Evolutionary conservation across 495 filamentous ascomycete species (phyloP), one percentile per base, ranked within the genome.

Genomic region (Glutinoglossum americanum): DNA sequence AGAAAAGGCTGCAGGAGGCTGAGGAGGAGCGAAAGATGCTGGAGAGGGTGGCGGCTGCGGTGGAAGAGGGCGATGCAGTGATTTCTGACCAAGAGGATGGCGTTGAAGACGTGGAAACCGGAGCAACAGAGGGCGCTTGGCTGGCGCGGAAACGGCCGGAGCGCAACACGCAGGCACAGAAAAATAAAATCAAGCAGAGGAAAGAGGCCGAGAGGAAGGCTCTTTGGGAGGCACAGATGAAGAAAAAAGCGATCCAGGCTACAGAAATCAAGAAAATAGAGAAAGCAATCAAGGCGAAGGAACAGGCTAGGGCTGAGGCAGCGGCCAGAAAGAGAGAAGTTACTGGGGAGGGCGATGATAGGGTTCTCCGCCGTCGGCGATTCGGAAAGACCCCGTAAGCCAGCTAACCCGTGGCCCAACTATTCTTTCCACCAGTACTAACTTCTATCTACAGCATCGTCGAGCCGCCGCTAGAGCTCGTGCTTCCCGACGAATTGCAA

Each of bases 401-500:
- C 57, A 30, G 33, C 59, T 30, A 54, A 59, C 1, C 19, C 30
- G 41, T 9, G 19, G 10, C 27, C 54, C 1, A 49, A 26, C 17
- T 19, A 0, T 57, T 57, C 17, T 23, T 27, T 26, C 0, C 57
- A 32, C 49, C 47, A 17, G 17, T 21, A 32, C 23, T 33, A 25
- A 58, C 23, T 41, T 13, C n/a, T 39, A n/a, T 54, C 17, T 26
- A 32, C 57, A 85, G 78, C 61, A 65, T 89, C 15, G 88, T 89
- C 0, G 80, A 89, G 62, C 82, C 83, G 62, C 78, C 80, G 6
- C 72, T 96, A 47, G 92, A 98, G 64, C 69, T 98, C 47, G 87
- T 95, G 5, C 75, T 98, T 28, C 87, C 88, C 2, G 90, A 96
- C 62, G 92, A 98, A 68, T 74, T 98, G 45, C 84, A 90, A 64